A percentile compares a stretch with the other conserved stretches of the same genome.
phyloP scores from a whole-genome alignment of 371 early-diverging fungal species.

The Mortierella sp. region DNA sequence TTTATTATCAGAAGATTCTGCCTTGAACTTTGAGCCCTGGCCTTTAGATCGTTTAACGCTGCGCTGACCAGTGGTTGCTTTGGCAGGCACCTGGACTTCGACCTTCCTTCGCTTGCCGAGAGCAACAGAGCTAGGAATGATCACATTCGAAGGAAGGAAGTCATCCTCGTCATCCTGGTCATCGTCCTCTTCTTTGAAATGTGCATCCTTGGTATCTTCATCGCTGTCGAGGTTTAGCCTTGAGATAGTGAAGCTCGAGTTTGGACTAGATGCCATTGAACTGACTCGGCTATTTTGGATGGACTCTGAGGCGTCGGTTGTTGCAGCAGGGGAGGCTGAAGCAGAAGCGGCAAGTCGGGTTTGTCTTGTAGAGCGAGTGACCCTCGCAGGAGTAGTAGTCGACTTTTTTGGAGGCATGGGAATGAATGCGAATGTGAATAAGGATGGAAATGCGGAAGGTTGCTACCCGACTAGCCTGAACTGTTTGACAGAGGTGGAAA shows the following conservation, averaged over 20 bases:
- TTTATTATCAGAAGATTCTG: constrained; percentile 2
- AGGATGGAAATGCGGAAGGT: background rate
- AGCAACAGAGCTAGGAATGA: constrained; percentile 49
- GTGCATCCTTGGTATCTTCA: constrained; percentile 4
- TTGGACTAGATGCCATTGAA: constrained; percentile 33
- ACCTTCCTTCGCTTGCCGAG: constrained; percentile 52
- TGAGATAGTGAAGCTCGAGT: constrained; percentile 32
- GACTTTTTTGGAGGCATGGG: constrained; percentile 47
- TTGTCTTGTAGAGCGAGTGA: constrained; percentile 26
- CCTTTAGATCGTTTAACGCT: constrained; percentile 36
- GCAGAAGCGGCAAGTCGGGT: constrained; percentile 37
- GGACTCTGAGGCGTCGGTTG: constrained; percentile 36
- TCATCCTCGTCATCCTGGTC: constrained; percentile 33
- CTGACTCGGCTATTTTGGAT: constrained; percentile 8
- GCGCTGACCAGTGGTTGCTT: background rate
- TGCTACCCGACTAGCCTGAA: background rate
- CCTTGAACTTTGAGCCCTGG: constrained; percentile 16
- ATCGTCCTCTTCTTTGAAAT: constrained; percentile 13
- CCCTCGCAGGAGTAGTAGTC: constrained; percentile 4
- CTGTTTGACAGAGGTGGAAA: background rate
- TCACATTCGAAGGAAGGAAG: constrained; percentile 31
- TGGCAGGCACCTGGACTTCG: constrained; percentile 23
- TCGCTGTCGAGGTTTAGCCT: constrained; percentile 31
- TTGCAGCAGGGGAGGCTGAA: constrained; percentile 10
- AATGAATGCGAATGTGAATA: background rate